Base-by-base conservation (phyloP, 2,329 filamentous ascomycete genomes). In the Neonectria magnoliae region DNA sequence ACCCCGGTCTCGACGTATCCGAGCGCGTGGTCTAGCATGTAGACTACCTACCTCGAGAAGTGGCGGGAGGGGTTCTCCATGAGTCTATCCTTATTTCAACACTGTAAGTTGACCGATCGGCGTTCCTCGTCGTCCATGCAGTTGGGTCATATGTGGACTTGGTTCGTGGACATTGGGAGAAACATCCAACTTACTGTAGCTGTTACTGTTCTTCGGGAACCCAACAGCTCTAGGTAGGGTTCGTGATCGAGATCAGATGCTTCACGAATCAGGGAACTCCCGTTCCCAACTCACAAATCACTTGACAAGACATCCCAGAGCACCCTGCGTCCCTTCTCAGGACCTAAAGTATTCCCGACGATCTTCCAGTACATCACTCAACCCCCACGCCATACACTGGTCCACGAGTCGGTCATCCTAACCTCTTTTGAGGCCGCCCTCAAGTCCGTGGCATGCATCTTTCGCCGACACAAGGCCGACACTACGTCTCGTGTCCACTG, bases 391-490 rank as follows among this genome's bases (percentile, higher is more conserved):
- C 18, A 51, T 53, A 16, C 14, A 36, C 13, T 27, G 48, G 45
- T 45, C 57, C 48, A 41, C 38, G 36, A 53, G 25, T 18, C 48
- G 57, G 48, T 13, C 38, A 20, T 36, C 16, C 57, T 60, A 60
- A n/a, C 57, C 48, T 53, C 48, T 60, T 60, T 60, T 7, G 57
- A 60, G 27, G 27, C 18, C 27, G 25, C 44, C 18, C 38, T 44
- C 9, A 18, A 36, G 27, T 4, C 57, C 38, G 20, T 18, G 2
- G 14, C 18, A 27, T 53, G 48, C 57, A 47, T 48, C 18, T 53
- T 59, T 22, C 57, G 48, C 57, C 57, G 57, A 60, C 57, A 60
- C 57, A 60, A 47, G 20, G 48, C 57, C 57, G 48, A 60, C 57
- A 51, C 31, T n/a, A 52, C 41, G 36, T 41, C 47, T 16, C 36